Base-by-base conservation (phyloP, 2,329 filamentous ascomycete species). In the Xylaria sp. region DNA sequence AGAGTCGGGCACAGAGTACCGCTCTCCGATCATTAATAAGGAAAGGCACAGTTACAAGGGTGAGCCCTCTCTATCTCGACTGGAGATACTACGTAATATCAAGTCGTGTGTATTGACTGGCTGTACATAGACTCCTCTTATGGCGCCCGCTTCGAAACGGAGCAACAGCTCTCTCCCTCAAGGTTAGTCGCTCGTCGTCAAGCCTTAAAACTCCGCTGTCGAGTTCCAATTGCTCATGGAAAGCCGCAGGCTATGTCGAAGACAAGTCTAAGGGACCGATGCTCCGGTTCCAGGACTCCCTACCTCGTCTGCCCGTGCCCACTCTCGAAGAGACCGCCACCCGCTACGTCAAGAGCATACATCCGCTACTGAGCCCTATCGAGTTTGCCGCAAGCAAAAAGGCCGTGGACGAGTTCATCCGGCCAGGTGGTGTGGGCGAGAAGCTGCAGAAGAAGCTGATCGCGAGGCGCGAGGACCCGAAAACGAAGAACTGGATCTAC, bases 401-500 rank as follows among this genome's bases (percentile, higher is more conserved):
- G 78, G 94, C 93, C 39, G 94, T 99, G 44, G 87, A 93, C 70
- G 93, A 94, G 7, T 98, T 99, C 82, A 84, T 97, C 74, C 90
- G 91, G 74, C 93, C 95, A n/a, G 94, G 93, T 66, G 93, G 94
- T 48, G 86, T 91, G 61, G 96, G 95, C 70, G 88, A 91, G 80
- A 89, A 89, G 77, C 90, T 99, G 52, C 96, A 99, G 84, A 91
- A 97, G 79, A 92, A 95, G 81, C 86, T 99, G 73, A 77, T 95
- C 61, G 93, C 92, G 68, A 89, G 90, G 72, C 89, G 92, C 71
- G 92, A 94, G 75, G 89, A 97, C 74, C 91, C 94, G 59, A 91
- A 92, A 71, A 84, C 88, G 79, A 94, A 92, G 84, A 99, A 98
- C 84, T 99, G 96, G 96, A 87, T 99, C 66, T 90, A 92, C 75